Evolutionary conservation across 148 eudicot genomes (phyloP).

Genomic region (Nepenthes mirabilis): DNA sequence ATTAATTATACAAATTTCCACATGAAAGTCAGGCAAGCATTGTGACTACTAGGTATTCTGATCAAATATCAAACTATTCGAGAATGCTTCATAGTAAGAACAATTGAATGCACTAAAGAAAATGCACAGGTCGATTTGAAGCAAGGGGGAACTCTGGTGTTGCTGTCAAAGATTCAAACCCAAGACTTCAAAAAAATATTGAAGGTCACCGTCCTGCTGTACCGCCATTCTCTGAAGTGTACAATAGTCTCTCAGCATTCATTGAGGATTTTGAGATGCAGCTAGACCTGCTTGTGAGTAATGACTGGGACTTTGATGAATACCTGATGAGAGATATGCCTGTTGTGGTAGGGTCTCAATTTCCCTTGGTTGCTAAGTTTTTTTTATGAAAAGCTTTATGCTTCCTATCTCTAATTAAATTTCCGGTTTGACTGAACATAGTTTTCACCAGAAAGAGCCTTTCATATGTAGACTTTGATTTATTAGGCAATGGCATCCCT

Average conservation of each 20-base stretch:
- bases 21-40: too few species aligned
- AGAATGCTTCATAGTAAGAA: background rate
- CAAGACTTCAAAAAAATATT: constrained; percentile 15
- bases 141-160: constrained; percentile 12
- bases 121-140: constrained; percentile 19
- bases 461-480: too few species aligned
- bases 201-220: constrained; percentile 20
- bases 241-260: constrained; percentile 12
- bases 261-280: constrained; percentile 34
- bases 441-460: too few species aligned
- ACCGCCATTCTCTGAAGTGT: constrained; percentile 18
- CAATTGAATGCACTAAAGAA: background rate
- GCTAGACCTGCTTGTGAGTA: constrained; percentile 25
- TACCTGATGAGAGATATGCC: constrained; percentile 44
- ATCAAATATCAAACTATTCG: background rate
- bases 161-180: constrained; percentile 16
- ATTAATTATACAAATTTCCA: too few species aligned
- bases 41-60: too few species aligned
- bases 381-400: background rate
- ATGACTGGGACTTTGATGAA: constrained; percentile 61
- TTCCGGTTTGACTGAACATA: too few species aligned
- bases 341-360: constrained; percentile 38
- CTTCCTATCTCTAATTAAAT: background rate
- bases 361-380: background rate
- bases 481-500: too few species aligned